phyloP scores from a whole-genome alignment of 768 basidiomycete species.

The Suillus clintonianus region DNA sequence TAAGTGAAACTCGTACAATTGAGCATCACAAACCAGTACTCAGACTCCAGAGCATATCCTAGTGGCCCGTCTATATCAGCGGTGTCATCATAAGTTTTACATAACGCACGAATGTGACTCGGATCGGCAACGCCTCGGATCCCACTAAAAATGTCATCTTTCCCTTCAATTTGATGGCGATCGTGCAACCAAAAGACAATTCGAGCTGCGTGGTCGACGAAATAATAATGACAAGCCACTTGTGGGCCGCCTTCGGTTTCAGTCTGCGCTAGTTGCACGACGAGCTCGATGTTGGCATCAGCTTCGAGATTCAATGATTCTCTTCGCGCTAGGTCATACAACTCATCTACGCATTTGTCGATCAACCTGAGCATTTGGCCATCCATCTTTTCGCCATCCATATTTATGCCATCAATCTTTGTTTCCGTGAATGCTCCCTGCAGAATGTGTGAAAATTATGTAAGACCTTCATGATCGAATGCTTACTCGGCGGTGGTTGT shows the following conservation, averaged over 20 bases:
- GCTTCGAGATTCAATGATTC: neutral
- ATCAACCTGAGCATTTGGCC: neutral
- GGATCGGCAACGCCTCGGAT: neutral
- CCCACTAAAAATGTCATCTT: neutral
- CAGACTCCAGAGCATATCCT: conserved; percentile 3
- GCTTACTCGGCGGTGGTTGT: neutral
- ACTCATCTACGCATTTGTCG: neutral
- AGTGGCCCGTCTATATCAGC: neutral
- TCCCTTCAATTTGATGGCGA: neutral
- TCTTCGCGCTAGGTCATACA: neutral
- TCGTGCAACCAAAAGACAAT: conserved; percentile 6
- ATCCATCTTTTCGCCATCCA: no score
- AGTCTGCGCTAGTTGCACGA: neutral
- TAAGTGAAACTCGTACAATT: neutral
- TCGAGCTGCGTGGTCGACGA: neutral
- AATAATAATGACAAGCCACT: conserved; percentile 3
- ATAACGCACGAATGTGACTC: conserved; percentile 6
- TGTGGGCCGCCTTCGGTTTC: neutral
- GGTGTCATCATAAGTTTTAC: no score
- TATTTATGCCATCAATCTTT: neutral
- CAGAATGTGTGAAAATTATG: neutral
- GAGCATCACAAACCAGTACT: conserved; percentile 3
- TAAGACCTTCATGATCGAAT: neutral
- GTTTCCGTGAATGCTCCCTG: neutral
- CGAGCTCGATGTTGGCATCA: neutral